Evolutionary conservation across 768 basidiomycete species (phyloP), one percentile per base, ranked within the genome.

Genomic region (Coprinopsis marcescibilis): DNA sequence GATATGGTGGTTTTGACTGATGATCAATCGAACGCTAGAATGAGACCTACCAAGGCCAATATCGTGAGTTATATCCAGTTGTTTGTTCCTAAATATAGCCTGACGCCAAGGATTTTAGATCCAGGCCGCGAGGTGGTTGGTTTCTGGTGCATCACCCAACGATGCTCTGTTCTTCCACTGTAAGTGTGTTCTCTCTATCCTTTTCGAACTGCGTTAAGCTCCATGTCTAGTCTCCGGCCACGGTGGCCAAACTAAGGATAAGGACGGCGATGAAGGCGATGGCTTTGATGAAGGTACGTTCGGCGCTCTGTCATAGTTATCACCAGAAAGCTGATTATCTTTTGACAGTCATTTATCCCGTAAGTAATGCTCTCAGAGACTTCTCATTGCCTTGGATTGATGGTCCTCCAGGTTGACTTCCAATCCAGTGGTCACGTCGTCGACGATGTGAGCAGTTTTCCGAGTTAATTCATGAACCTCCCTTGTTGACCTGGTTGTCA

Each of bases 91-190:
- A 13, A 20, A 12, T 49, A 25, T 44, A 14, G 39, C 3, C 19
- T 32, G 20, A n/a, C 34, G 43, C n/a, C n/a, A n/a, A n/a, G 32
- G 23, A 8, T 38, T 13, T 11, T 52, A 86, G 80, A 57, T 90
- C 15, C 65, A 73, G 36, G 92, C 86, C 3, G 94, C 95, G 89
- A 73, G 80, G 49, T 97, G 93, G 94, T 81, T 99, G n/a, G 89
- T 93, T 14, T 66, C 64, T 13, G 84, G 74, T 51, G 92, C 94
- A 11, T 67, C 68, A 14, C 80, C 89, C 1, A 84, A 92, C 52
- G 91, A 95, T 55, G 83, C 92, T 2, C 69, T 94, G 25, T 92
- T 93, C 71, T 88, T 94, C 74, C 92, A 93, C 54, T 94, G 88
- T 86, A 49, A 47, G 78, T 63, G 1, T 12, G 23, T 30, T 38